Evolutionary conservation across 2,329 filamentous ascomycete species (phyloP).

Genomic region (Colletotrichum horii): DNA sequence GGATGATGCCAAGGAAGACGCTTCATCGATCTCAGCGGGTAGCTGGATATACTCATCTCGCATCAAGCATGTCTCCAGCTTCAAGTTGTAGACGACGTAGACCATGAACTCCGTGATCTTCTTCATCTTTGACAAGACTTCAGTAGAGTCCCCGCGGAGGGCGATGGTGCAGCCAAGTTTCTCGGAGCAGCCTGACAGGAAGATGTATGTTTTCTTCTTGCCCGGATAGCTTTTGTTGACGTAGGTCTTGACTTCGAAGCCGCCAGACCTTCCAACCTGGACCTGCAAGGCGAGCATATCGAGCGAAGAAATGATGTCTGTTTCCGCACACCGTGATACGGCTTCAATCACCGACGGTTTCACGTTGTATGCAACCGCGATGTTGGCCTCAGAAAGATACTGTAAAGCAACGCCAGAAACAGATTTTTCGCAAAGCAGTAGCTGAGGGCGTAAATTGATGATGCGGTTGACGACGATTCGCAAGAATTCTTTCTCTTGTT

Average conservation of each 20-base stretch:
- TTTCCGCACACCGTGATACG: slow-evolving; percentile 89
- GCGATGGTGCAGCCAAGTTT: slow-evolving; percentile 95
- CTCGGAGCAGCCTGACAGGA: slow-evolving; percentile 86
- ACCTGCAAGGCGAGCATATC: slow-evolving; percentile 86
- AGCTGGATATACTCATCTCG: slow-evolving; percentile 90
- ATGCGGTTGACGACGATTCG: slow-evolving; percentile 92
- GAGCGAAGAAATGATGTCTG: slow-evolving; percentile 90
- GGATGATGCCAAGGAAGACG: slow-evolving; percentile 16
- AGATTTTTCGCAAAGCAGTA: slow-evolving; percentile 90
- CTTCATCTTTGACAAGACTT: slow-evolving; percentile 80
- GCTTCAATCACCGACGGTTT: slow-evolving; percentile 96
- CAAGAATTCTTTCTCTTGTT: slow-evolving; percentile 93
- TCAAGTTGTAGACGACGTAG: slow-evolving; percentile 97
- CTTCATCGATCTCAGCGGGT: slow-evolving; percentile 62
- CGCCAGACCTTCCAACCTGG: slow-evolving; percentile 79
- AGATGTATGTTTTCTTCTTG: slow-evolving; percentile 93
- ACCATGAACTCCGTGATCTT: slow-evolving; percentile 98
- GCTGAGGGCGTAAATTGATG: slow-evolving; percentile 80
- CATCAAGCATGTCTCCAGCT: slow-evolving; percentile 93
- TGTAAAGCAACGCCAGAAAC: slow-evolving; percentile 91
- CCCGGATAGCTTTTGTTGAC: slow-evolving; percentile 77
- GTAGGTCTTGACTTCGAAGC: slow-evolving; percentile 95
- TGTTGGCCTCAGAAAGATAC: slow-evolving; percentile 85
- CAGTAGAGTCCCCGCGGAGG: slow-evolving; percentile 78
- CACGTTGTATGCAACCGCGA: slow-evolving; percentile 95